A percentile compares a stretch with the other conserved stretches of the same genome.
Evolutionary conservation across 1,284 basidiomycete genomes (phyloP).

Genomic region (Marasmius fiardii): DNA sequence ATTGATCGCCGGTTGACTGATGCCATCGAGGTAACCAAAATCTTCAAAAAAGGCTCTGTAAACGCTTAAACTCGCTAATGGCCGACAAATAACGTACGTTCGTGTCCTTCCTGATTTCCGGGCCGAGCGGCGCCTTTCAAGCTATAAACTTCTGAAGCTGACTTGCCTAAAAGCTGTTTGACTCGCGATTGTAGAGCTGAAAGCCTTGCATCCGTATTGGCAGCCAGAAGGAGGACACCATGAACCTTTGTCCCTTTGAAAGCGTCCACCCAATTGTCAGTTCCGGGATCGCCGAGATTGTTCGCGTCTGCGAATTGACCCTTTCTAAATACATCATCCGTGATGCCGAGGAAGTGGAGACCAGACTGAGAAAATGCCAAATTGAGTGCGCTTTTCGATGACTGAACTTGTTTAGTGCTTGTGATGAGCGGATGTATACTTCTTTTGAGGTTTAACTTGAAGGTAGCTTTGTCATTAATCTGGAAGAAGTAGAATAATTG

Average conservation of each 20-base stretch:
- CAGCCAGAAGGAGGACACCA: constrained; percentile 32
- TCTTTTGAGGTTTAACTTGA: constrained; percentile 25
- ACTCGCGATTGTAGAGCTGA: constrained; percentile 11
- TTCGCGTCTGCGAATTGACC: constrained; percentile 28
- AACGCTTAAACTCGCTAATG: constrained; percentile 4
- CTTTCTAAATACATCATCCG: constrained; percentile 26
- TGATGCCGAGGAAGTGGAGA: constrained; percentile 29
- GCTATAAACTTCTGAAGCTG: constrained; percentile 26
- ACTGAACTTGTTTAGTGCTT: constrained; percentile 20
- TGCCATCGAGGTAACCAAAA: constrained; percentile 13
- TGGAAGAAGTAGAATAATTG: constrained; percentile 32
- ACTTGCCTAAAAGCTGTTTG: constrained; percentile 18
- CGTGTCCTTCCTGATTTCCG: constrained; percentile 29
- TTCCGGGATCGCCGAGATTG: constrained; percentile 24
- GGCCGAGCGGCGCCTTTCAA: constrained; percentile 29
- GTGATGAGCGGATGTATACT: constrained; percentile 32
- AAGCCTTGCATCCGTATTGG: constrained; percentile 22
- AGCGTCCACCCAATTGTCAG: constrained; percentile 27
- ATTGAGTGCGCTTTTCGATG: constrained; percentile 25
- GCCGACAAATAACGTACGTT: constrained; percentile 23
- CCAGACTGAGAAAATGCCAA: constrained; percentile 31
- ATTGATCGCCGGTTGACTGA: constrained; percentile 30
- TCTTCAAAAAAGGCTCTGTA: constrained; percentile 29
- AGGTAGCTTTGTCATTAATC: constrained; percentile 23
- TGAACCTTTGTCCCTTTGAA: constrained; percentile 29